Conservation (phyloP, 805 yeast species). For the Metschnikowia lachancei region DNA sequence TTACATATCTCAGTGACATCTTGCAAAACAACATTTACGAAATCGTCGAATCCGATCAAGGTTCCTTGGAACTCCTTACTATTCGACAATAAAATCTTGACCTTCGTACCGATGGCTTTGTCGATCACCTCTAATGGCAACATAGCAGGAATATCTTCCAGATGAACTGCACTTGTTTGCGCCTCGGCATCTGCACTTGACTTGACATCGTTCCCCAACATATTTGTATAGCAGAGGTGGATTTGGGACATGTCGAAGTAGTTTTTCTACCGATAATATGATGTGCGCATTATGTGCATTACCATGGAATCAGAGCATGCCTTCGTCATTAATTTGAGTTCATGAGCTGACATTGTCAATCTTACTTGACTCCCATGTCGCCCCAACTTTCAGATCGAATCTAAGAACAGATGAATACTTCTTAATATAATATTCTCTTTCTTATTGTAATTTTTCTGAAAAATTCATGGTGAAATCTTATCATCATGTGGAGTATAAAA, state of each 20-base stretch:
- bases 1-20: conserved; percentile 64
- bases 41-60: conserved; percentile 90
- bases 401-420: no score
- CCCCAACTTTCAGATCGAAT: no score
- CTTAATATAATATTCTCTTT: no score
- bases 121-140: conserved; percentile 87
- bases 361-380: not conserved
- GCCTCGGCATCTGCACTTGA: not conserved
- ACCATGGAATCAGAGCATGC: not conserved
- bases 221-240: not conserved
- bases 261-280: not conserved
- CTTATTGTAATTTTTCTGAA: no score
- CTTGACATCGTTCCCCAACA: conserved; percentile 1
- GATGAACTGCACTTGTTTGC: not conserved
- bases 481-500: no score
- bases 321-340: not conserved
- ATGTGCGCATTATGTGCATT: conserved; percentile 5
- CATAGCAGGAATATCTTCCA: conserved; percentile 17
- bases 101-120: conserved; percentile 74
- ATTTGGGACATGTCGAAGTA: not conserved
- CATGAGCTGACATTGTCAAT: not conserved
- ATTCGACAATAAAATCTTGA: conserved; percentile 65
- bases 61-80: conserved; percentile 84
- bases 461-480: no score
- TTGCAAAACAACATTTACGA: conserved; percentile 84